These are phyloP conservation scores for Shiraia bambusicola DNA, from an alignment of 2,329 filamentous ascomycete species.

Conservation along the genomic window DNA sequence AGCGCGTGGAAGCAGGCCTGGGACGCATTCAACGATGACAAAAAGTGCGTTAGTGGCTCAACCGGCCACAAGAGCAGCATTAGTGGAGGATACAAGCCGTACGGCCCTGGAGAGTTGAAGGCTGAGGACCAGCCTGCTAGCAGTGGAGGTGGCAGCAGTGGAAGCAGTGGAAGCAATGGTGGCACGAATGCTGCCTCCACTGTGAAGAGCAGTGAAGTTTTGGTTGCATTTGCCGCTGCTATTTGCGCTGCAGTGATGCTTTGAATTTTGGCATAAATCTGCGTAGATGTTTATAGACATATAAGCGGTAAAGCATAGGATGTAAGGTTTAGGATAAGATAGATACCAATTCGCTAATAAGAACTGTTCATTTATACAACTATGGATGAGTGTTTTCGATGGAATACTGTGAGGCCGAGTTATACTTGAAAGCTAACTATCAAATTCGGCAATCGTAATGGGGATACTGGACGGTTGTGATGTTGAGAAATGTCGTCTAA, in stretches of 20 bases:
- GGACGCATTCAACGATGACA: slow-evolving; percentile 22
- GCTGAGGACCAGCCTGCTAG: slow-evolving; percentile 18
- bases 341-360: neutral
- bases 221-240: slow-evolving; percentile 2
- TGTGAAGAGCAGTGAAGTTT: slow-evolving; percentile 2
- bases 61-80: slow-evolving; percentile 26
- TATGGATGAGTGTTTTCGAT: no score
- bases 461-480: no score
- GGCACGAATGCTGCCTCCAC: neutral
- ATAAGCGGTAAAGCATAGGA: neutral
- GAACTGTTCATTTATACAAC: no score
- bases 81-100: slow-evolving; percentile 30
- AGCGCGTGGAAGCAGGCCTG: slow-evolving; percentile 52
- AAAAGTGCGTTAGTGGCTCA: slow-evolving; percentile 26
- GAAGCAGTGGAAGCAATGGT: neutral
- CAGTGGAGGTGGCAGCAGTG: neutral
- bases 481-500: no score
- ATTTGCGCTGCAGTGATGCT: slow-evolving; percentile 7
- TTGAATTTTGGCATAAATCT: slow-evolving; percentile 5
- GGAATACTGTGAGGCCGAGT: no score
- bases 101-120: slow-evolving; percentile 20
- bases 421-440: no score
- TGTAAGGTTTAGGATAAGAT: neutral
- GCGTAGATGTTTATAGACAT: neutral
- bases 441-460: no score